A percentile compares a stretch with the other conserved stretches of the same genome.
Conservation (phyloP, 2,329 filamentous ascomycete species). For the Pseudogymnoascus verrucosus region DNA sequence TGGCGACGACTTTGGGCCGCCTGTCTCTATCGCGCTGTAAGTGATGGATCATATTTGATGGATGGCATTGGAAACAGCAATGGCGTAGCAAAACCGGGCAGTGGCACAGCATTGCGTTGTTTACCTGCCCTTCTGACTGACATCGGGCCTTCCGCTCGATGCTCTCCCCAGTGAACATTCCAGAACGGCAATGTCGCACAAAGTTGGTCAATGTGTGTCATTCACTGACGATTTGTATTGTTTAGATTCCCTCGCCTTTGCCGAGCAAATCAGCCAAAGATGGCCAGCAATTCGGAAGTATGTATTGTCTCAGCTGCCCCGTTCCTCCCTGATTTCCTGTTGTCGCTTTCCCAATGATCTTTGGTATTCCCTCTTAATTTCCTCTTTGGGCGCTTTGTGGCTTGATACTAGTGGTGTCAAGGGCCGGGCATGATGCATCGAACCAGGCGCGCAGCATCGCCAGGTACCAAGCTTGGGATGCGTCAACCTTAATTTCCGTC, state of each 20-base stretch:
- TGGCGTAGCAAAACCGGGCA: background rate
- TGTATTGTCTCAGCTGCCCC: conserved; percentile 4
- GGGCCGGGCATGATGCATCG: background rate
- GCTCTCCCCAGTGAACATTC: conserved; percentile 4
- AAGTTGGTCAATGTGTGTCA: background rate
- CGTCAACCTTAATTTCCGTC: background rate
- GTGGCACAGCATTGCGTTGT: background rate
- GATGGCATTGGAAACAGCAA: background rate
- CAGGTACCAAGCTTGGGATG: background rate
- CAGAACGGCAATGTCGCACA: conserved; percentile 5
- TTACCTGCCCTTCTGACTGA: background rate
- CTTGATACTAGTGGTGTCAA: background rate
- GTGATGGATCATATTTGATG: background rate
- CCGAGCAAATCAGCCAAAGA: conserved; percentile 1
- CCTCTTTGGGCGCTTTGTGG: conserved; percentile 6
- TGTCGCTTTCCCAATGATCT: background rate
- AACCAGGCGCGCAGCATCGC: background rate
- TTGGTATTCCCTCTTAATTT: conserved; percentile 5
- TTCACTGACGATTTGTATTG: conserved; percentile 6
- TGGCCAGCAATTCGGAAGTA: conserved; percentile 6
- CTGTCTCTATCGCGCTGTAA: background rate
- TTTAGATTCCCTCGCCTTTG: conserved; percentile 1
- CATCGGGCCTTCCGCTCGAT: conserved; percentile 2
- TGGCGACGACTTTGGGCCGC: background rate
- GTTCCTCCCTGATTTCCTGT: background rate